phyloP scores from a whole-genome alignment of 2,329 filamentous ascomycete genomes.

The Sporothrix protearum region DNA sequence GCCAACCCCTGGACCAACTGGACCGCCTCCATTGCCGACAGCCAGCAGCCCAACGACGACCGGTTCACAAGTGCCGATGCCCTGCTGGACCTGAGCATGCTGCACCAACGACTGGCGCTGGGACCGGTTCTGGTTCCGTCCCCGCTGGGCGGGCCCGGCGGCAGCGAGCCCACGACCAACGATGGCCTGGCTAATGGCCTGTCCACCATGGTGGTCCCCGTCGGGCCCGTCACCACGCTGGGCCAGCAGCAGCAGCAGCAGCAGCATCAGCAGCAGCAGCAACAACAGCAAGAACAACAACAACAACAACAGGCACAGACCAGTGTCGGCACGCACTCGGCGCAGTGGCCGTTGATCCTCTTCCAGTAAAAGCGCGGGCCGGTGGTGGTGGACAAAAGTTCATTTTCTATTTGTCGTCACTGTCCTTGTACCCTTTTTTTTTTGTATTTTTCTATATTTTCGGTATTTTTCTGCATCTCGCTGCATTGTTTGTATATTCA shows the following conservation, averaged over 20 bases:
- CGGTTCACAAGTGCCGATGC: constrained; percentile 41
- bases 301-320: neutral
- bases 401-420: neutral
- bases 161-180: neutral
- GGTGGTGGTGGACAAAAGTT: too few relatives aligned
- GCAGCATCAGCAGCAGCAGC: too few relatives aligned
- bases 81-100: constrained; percentile 45
- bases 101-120: constrained; percentile 24
- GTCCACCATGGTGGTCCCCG: constrained; percentile 6
- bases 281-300: neutral
- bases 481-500: neutral
- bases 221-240: neutral
- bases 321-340: constrained; percentile 1
- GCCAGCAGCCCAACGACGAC: constrained; percentile 43
- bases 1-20: constrained; percentile 54
- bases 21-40: constrained; percentile 50
- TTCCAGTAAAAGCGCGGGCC: constrained; percentile 10
- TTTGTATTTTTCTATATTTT: neutral
- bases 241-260: neutral
- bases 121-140: neutral
- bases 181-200: neutral
- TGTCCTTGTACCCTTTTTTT: neutral
- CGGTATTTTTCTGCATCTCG: neutral
- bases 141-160: neutral
- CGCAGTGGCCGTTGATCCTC: constrained; percentile 26